phyloP scores from a whole-genome alignment of 164 flowering plant genomes.

The Stephania yunnanensis region DNA sequence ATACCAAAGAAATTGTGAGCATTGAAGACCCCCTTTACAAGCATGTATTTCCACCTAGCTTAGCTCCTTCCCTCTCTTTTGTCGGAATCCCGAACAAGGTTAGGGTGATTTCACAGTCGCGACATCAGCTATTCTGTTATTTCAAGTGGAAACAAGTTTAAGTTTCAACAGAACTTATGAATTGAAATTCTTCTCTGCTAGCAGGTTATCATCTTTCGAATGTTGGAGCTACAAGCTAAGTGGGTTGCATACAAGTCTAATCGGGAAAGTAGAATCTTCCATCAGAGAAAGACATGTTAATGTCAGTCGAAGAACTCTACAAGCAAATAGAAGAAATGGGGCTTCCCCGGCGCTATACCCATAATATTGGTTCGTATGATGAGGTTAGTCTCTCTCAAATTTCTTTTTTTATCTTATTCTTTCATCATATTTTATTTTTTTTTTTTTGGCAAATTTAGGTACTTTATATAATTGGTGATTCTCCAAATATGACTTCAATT shows the following conservation, averaged over 20 bases:
- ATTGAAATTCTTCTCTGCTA: too few species aligned
- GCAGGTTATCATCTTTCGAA: conserved; percentile 13
- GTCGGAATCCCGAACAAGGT: conserved; percentile 35
- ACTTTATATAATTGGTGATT: too few species aligned
- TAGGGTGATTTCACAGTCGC: neutral
- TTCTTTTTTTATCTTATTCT: neutral
- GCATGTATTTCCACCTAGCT: conserved; percentile 41
- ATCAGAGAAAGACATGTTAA: conserved; percentile 24
- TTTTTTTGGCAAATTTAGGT: too few species aligned
- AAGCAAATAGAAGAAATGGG: conserved; percentile 16
- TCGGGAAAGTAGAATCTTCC: conserved; percentile 28
- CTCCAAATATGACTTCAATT: neutral
- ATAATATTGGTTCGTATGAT: conserved; percentile 9
- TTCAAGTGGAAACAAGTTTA: too few species aligned
- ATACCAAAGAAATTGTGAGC: conserved; percentile 31
- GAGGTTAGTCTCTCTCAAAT: conserved; percentile 4
- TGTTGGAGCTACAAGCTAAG: conserved; percentile 25
- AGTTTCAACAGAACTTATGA: too few species aligned
- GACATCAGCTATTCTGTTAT: too few species aligned
- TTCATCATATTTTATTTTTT: too few species aligned
- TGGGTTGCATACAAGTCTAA: conserved; percentile 35
- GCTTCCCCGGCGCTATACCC: conserved; percentile 25
- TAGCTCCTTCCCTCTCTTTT: conserved; percentile 43
- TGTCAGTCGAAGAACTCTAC: conserved; percentile 19
- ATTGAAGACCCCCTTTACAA: conserved; percentile 45